Evolutionary conservation across 208 protist genomes (phyloP), one percentile per base, ranked within the genome.

Genomic region (Borovskyia barvae): DNA sequence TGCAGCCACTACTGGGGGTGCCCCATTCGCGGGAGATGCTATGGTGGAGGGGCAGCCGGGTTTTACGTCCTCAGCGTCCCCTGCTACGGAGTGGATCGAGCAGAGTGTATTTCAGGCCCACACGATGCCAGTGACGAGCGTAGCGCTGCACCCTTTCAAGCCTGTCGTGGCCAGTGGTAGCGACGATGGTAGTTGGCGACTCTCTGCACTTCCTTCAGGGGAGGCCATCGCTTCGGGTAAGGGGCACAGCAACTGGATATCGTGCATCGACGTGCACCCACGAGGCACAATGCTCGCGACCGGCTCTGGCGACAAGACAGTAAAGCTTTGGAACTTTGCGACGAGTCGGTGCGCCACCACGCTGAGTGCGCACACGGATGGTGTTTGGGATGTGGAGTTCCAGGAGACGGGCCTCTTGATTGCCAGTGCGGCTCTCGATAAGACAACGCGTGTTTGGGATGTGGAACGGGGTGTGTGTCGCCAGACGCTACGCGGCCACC

Each of bases 291-390:
- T 97, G 76, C 72, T 98, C 8, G 97, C 92, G 3, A 98, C 97
- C 9, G 80, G 72, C 14, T 96, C 92, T n/a, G 97, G 95, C 9
- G 97, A 99, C 64, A 90, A 95, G 62, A 97, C 96, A 3, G 86
- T 99, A 36, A 98, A 98, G 77, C 50, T 99, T 22, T 99, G 97
- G 97, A 95, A 98, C 74, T 97, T 99, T 49, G 78, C 79, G 29
- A 93, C 53, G 55, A 87, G 84, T 45, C 74, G 72, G 35, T 99
- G 95, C 69, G 51, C 55, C 37, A 41, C 70, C 12, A 98, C 97
- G 0, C 76, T 99, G 20, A 72, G 55, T 3, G 96, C 92, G 32
- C 97, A 99, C 80, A 97, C 96, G 17, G 91, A 98, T 57, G 87
- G 91, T 20, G 94, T 98, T 11, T 98, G 97, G 97, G 78, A 80